phyloP scores from a whole-genome alignment of 2,329 filamentous ascomycete genomes.

The Teratosphaeria gauchensis region DNA sequence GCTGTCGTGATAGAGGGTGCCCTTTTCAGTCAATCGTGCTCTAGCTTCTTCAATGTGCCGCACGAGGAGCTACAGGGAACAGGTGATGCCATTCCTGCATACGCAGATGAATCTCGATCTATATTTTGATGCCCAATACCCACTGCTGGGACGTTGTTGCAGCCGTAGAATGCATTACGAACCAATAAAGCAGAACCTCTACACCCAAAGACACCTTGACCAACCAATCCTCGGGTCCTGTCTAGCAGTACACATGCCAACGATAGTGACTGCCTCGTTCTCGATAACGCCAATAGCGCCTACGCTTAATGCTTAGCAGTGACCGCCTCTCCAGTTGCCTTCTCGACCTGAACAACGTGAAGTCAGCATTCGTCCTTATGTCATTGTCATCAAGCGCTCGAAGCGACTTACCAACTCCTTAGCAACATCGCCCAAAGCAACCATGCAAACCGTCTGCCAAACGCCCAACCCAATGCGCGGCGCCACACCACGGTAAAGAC shows the following conservation, averaged over 20 bases:
- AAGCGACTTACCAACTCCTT: conserved; percentile 44
- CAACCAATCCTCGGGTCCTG: not conserved
- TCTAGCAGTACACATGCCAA: not conserved
- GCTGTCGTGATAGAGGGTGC: too few species aligned
- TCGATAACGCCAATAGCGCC: conserved; percentile 1
- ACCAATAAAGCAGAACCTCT: not conserved
- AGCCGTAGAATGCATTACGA: not conserved
- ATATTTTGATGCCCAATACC: not conserved
- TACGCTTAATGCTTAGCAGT: conserved; percentile 52
- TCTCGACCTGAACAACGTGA: not conserved
- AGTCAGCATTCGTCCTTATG: not conserved
- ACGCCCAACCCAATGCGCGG: conserved; percentile 90
- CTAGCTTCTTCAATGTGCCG: too few species aligned
- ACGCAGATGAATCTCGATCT: not conserved
- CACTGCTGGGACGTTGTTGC: not conserved
- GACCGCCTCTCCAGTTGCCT: conserved; percentile 53
- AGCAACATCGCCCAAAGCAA: conserved; percentile 82
- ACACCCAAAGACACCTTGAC: not conserved
- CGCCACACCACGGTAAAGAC: conserved; percentile 89
- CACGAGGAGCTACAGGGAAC: too few species aligned
- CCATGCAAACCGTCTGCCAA: conserved; percentile 99
- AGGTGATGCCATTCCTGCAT: not conserved
- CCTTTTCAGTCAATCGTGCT: too few species aligned
- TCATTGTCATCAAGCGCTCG: not conserved
- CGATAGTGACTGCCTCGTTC: not conserved